These are phyloP conservation scores for Cercospora citrullina DNA, from an alignment of 2,329 filamentous ascomycete genomes.

Conservation along the genomic window DNA sequence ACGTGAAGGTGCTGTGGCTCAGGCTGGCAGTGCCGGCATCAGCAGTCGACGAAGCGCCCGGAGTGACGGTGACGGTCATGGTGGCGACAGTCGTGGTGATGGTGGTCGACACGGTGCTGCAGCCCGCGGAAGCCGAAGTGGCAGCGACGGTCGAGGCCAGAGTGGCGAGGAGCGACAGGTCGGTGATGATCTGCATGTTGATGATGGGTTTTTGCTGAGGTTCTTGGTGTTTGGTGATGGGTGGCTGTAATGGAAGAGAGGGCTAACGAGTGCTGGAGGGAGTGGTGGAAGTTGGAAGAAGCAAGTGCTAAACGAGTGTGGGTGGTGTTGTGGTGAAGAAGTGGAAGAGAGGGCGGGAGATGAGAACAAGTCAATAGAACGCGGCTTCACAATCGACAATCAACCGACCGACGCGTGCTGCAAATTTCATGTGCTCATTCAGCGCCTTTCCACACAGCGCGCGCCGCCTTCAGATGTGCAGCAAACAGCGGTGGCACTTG, in stretches of 20 bases:
- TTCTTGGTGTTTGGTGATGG: not conserved
- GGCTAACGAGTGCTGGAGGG: not conserved
- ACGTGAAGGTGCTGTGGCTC: slow-evolving; percentile 2
- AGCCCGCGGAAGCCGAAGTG: not conserved
- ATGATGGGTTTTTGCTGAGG: not conserved
- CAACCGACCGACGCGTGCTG: not conserved
- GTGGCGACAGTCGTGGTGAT: slow-evolving; percentile 9
- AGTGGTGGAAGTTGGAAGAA: not conserved
- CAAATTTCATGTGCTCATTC: not conserved
- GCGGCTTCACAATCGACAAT: not conserved
- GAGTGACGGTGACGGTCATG: slow-evolving; percentile 12
- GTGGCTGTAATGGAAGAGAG: not conserved
- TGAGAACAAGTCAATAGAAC: not conserved
- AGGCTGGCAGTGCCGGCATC: not conserved
- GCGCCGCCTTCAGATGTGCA: not conserved
- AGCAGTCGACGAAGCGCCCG: not conserved
- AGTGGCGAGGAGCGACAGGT: slow-evolving; percentile 8
- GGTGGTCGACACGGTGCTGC: slow-evolving; percentile 11
- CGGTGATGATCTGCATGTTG: slow-evolving; percentile 6
- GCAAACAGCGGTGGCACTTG: slow-evolving; percentile 7
- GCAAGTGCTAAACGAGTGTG: slow-evolving; percentile 1
- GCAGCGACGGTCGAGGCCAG: slow-evolving; percentile 9
- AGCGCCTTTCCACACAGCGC: not conserved
- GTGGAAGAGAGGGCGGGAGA: not conserved
- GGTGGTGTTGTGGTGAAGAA: slow-evolving; percentile 1